phyloP scores from a whole-genome alignment of 306 rosid genomes.

The Cicer bijugum region DNA sequence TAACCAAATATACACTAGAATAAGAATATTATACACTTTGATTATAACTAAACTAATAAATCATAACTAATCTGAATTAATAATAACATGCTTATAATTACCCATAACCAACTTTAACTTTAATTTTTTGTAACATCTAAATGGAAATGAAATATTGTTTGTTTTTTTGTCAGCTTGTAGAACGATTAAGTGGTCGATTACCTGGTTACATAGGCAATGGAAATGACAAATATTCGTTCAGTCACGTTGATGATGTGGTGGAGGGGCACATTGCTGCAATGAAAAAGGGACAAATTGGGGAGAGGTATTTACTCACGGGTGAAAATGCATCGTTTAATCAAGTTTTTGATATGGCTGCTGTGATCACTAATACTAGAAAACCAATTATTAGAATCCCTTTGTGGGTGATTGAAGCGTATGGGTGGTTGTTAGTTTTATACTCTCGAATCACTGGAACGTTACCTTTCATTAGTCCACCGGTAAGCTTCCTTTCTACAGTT shows the following conservation, averaged over 20 bases:
- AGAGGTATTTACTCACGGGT: slow-evolving; percentile 79
- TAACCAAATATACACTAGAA: no score
- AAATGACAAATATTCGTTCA: slow-evolving; percentile 68
- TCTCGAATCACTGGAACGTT: slow-evolving; percentile 71
- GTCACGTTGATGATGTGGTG: slow-evolving; percentile 87
- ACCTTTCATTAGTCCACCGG: slow-evolving; percentile 93
- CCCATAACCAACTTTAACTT: no score
- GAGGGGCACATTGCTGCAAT: slow-evolving; percentile 82
- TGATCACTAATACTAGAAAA: slow-evolving; percentile 61
- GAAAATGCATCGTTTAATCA: slow-evolving; percentile 81
- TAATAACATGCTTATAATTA: no score
- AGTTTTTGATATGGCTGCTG: slow-evolving; percentile 80
- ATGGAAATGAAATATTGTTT: slow-evolving; percentile 19
- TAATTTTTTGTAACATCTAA: neutral
- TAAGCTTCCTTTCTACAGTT: slow-evolving; percentile 47
- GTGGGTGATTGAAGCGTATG: slow-evolving; percentile 76
- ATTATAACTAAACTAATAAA: no score
- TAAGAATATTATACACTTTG: no score
- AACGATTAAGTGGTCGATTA: slow-evolving; percentile 80
- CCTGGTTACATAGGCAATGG: slow-evolving; percentile 88
- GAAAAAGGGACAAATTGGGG: slow-evolving; percentile 68
- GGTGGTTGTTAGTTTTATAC: slow-evolving; percentile 65
- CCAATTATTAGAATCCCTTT: slow-evolving; percentile 68
- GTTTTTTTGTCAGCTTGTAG: slow-evolving; percentile 60
- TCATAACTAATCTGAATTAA: no score